Conservation (phyloP, 2,329 filamentous ascomycete genomes). For the Paraconiothyrium sp. region DNA sequence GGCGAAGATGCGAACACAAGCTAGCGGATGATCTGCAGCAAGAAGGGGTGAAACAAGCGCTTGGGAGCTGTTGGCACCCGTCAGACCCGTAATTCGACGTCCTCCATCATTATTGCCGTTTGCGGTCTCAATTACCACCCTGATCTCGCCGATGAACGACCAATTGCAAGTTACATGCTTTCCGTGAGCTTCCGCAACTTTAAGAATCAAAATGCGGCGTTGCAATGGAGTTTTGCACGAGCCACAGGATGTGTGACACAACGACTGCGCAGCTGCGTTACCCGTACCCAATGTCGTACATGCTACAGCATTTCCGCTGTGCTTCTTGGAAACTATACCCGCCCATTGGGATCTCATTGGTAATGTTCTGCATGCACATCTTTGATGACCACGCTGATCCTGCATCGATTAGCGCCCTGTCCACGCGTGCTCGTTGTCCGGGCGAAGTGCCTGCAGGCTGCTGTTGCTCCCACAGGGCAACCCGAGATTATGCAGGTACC, state of each 20-base stretch:
- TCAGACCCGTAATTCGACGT: conserved; percentile 29
- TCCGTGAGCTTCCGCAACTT: background rate
- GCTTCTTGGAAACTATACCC: conserved; percentile 14
- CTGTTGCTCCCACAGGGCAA: conserved; percentile 35
- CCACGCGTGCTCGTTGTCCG: conserved; percentile 10
- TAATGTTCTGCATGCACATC: conserved; percentile 27
- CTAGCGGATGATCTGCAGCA: conserved; percentile 32
- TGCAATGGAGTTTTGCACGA: background rate
- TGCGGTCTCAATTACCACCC: conserved; percentile 7
- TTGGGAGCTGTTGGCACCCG: conserved; percentile 29
- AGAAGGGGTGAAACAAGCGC: conserved; percentile 30
- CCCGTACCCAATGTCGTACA: conserved; percentile 13
- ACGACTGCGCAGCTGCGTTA: conserved; percentile 11
- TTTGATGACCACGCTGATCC: conserved; percentile 22
- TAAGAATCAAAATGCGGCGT: background rate
- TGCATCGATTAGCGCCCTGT: conserved; percentile 36
- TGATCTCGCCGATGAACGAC: background rate
- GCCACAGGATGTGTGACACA: conserved; percentile 20
- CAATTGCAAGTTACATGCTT: background rate
- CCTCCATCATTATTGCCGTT: conserved; percentile 17
- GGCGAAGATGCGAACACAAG: conserved; percentile 34
- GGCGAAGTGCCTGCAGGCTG: conserved; percentile 22
- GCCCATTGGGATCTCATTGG: conserved; percentile 19
- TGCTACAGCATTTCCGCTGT: conserved; percentile 22
- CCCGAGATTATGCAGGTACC: conserved; percentile 23